A percentile compares a stretch with the other conserved stretches of the same genome.
Conservation (phyloP, 2,329 filamentous ascomycete species). For the Paecilomyces sp. region DNA sequence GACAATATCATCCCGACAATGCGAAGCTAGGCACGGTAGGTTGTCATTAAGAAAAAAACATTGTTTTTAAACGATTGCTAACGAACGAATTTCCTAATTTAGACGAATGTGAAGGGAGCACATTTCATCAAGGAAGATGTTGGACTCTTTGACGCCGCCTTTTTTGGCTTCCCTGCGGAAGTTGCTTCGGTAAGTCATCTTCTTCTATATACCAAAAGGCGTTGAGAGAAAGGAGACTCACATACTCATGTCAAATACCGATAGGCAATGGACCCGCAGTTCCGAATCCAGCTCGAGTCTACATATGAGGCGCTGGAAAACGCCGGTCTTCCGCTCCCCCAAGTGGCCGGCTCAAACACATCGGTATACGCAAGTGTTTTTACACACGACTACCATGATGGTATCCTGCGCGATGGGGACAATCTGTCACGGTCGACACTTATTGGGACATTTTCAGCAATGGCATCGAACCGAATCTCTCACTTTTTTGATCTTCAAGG, state of each 20-base stretch:
- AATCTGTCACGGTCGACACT: neutral
- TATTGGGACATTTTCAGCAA: neutral
- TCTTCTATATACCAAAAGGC: neutral
- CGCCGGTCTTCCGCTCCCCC: conserved; percentile 9
- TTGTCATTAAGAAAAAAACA: neutral
- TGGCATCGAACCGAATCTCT: conserved; percentile 2
- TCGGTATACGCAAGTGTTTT: conserved; percentile 1
- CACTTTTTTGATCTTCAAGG: conserved; percentile 6
- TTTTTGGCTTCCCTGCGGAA: conserved; percentile 8
- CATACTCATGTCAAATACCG: neutral
- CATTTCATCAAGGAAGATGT: conserved; percentile 11
- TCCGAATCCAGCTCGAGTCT: conserved; percentile 6
- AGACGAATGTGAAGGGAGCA: conserved; percentile 3
- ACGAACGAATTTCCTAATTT: neutral
- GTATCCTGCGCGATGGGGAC: neutral
- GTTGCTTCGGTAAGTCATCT: conserved; percentile 2
- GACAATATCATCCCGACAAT: conserved; percentile 2
- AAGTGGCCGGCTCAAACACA: conserved; percentile 1
- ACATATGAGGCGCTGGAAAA: conserved; percentile 11
- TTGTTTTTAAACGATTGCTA: neutral
- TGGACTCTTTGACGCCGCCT: conserved; percentile 8
- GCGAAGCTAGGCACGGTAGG: conserved; percentile 1
- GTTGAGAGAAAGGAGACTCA: neutral
- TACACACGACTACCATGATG: conserved; percentile 3
- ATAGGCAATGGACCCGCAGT: conserved; percentile 4